A percentile compares a stretch with the other conserved stretches of the same genome.
phyloP scores from a whole-genome alignment of 2,329 filamentous ascomycete species.

The Neofusicoccum kwambonambiense region DNA sequence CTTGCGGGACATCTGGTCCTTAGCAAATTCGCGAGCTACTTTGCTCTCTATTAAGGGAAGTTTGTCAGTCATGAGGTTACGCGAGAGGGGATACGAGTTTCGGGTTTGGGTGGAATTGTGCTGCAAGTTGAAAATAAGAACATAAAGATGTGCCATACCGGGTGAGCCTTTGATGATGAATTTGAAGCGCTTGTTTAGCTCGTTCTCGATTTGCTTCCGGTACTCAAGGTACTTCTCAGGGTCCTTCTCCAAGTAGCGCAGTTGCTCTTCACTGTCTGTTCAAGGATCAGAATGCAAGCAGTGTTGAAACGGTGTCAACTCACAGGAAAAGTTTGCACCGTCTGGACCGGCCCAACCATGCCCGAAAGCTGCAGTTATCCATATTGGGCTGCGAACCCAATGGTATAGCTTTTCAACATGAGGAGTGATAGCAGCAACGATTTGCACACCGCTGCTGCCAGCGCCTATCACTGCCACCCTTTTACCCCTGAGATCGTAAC shows the following conservation, averaged over 20 bases:
- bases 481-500: slow-evolving; percentile 44
- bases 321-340: slow-evolving; percentile 48
- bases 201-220: slow-evolving; percentile 47
- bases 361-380: slow-evolving; percentile 42
- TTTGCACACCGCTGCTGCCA: slow-evolving; percentile 46
- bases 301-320: not conserved
- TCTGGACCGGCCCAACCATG: slow-evolving; percentile 42
- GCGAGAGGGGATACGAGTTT: too few species aligned
- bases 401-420: slow-evolving; percentile 47
- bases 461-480: slow-evolving; percentile 48
- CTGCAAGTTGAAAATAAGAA: too few species aligned
- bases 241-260: slow-evolving; percentile 43
- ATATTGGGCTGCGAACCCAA: slow-evolving; percentile 41
- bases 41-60: slow-evolving; percentile 25
- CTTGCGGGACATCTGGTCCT: slow-evolving; percentile 52
- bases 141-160: not conserved
- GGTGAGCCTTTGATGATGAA: slow-evolving; percentile 52
- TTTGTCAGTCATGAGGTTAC: not conserved
- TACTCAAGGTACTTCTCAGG: slow-evolving; percentile 44
- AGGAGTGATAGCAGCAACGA: slow-evolving; percentile 48
- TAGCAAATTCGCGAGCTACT: slow-evolving; percentile 40
- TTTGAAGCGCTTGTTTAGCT: slow-evolving; percentile 39
- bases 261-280: slow-evolving; percentile 40
- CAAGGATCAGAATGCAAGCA: not conserved
- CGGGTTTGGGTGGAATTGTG: too few species aligned